These are phyloP conservation scores for Incumbomyces lentus DNA, from an alignment of 2,329 filamentous ascomycete genomes.

Conservation along the genomic window DNA sequence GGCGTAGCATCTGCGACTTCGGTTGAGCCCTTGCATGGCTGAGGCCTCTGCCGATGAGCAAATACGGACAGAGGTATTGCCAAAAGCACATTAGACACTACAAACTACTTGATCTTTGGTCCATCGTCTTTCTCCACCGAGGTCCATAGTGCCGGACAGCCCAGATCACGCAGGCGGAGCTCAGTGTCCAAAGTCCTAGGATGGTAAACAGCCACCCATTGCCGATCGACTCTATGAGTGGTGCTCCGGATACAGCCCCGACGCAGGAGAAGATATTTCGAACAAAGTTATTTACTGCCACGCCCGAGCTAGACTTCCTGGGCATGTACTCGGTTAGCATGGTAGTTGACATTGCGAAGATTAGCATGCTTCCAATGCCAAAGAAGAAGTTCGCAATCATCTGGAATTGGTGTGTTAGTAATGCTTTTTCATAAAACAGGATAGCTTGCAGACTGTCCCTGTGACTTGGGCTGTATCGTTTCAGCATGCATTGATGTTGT, in stretches of 20 bases:
- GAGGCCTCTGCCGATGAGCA: too few relatives aligned
- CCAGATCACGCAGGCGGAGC: slow-evolving; percentile 48
- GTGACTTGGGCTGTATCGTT: neutral
- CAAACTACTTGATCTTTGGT: slow-evolving; percentile 12
- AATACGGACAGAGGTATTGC: too few relatives aligned
- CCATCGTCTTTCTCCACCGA: slow-evolving; percentile 19
- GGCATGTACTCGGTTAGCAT: slow-evolving; percentile 83
- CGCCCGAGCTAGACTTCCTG: slow-evolving; percentile 56
- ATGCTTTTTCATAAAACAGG: slow-evolving; percentile 23
- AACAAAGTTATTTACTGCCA: slow-evolving; percentile 65
- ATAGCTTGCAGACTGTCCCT: neutral
- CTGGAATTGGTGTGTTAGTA: slow-evolving; percentile 19
- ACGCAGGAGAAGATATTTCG: slow-evolving; percentile 68
- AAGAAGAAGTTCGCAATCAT: slow-evolving; percentile 62
- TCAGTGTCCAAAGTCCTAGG: slow-evolving; percentile 45
- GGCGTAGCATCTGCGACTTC: too few relatives aligned
- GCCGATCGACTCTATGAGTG: slow-evolving; percentile 60
- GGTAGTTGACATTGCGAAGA: slow-evolving; percentile 63
- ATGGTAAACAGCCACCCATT: slow-evolving; percentile 68
- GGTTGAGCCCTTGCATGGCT: too few relatives aligned
- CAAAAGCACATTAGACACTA: too few relatives aligned
- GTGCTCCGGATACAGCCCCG: slow-evolving; percentile 58
- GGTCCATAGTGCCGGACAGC: slow-evolving; percentile 38
- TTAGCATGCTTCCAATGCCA: slow-evolving; percentile 67
- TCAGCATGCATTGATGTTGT: neutral